Conservation (phyloP, 1,284 basidiomycete genomes). For the Anthracocystis panici-leucophaei region DNA sequence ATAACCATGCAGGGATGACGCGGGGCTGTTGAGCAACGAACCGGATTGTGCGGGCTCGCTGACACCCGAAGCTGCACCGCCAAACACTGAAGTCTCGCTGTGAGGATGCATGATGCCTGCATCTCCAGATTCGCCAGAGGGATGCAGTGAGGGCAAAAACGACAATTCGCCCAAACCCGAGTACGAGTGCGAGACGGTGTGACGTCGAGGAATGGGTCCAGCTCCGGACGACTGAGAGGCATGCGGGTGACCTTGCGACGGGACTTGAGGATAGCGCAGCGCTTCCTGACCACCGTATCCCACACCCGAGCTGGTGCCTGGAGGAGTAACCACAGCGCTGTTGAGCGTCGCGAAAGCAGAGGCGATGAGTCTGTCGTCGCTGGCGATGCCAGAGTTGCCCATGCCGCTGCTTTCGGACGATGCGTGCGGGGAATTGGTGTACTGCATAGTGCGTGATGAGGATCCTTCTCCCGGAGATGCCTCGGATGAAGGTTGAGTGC, state of each 20-base stretch:
- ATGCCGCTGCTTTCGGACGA: slow-evolving; percentile 23
- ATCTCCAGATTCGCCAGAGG: slow-evolving; percentile 20
- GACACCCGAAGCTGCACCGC: slow-evolving; percentile 14
- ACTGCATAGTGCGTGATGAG: slow-evolving; percentile 20
- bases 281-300: slow-evolving; percentile 14
- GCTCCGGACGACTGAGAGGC: slow-evolving; percentile 8
- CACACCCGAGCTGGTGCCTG: slow-evolving; percentile 29
- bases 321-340: slow-evolving; percentile 35
- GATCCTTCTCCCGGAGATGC: slow-evolving; percentile 3
- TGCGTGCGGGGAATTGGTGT: slow-evolving; percentile 29
- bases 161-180: slow-evolving; percentile 33
- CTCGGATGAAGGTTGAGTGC: slow-evolving; percentile 1
- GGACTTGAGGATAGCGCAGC: slow-evolving; percentile 18
- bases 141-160: slow-evolving; percentile 21
- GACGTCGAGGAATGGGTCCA: slow-evolving; percentile 31
- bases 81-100: slow-evolving; percentile 24
- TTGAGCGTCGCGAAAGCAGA: slow-evolving; percentile 52
- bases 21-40: slow-evolving; percentile 50
- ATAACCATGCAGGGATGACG: slow-evolving; percentile 44
- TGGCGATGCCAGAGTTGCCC: slow-evolving; percentile 14
- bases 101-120: slow-evolving; percentile 16
- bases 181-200: slow-evolving; percentile 44
- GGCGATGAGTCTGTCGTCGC: slow-evolving; percentile 40
- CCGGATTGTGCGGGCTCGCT: slow-evolving; percentile 28
- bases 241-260: slow-evolving; percentile 16